Percentiles rank a stretch among this genome's conserved stretches.
Evolutionary conservation across 768 basidiomycete species (phyloP).

Genomic region (Suillus discolor): DNA sequence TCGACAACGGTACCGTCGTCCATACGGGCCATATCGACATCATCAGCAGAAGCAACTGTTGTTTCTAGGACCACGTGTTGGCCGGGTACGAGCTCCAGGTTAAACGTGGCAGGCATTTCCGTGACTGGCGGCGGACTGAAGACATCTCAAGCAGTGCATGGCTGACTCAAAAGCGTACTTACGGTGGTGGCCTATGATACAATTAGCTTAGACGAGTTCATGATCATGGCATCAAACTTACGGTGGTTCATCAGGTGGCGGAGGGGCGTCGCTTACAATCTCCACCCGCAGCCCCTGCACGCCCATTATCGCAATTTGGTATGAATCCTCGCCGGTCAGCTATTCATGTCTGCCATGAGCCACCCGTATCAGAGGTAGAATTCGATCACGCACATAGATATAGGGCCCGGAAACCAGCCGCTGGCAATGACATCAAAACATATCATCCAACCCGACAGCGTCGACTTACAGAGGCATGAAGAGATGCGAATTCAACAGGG

Average conservation of each 20-base stretch:
- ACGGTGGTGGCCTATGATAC: slow-evolving; percentile 50
- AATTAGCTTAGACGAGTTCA: slow-evolving; percentile 15
- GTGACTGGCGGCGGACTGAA: slow-evolving; percentile 67
- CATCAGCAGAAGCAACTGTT: slow-evolving; percentile 73
- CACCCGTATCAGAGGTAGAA: slow-evolving; percentile 16
- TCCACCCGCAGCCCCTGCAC: slow-evolving; percentile 83
- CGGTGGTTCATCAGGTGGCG: slow-evolving; percentile 84
- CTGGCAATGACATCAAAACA: slow-evolving; percentile 42
- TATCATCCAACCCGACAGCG: slow-evolving; percentile 15
- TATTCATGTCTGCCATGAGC: slow-evolving; percentile 35
- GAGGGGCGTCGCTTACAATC: slow-evolving; percentile 83
- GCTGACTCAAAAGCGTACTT: slow-evolving; percentile 27
- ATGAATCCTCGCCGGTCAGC: slow-evolving; percentile 86
- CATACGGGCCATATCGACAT: slow-evolving; percentile 90
- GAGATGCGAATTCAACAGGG: slow-evolving; percentile 85
- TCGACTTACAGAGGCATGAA: slow-evolving; percentile 74
- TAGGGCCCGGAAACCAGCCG: slow-evolving; percentile 80
- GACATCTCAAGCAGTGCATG: slow-evolving; percentile 15
- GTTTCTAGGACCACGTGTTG: slow-evolving; percentile 83
- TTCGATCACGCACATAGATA: slow-evolving; percentile 64
- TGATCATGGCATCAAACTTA: slow-evolving; percentile 41
- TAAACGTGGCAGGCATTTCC: slow-evolving; percentile 88
- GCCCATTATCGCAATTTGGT: slow-evolving; percentile 84
- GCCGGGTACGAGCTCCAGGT: slow-evolving; percentile 76
- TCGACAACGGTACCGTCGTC: slow-evolving; percentile 87